Evolutionary conservation across 2,329 filamentous ascomycete genomes (phyloP), one percentile per base, ranked within the genome.

Genomic region (Verticillium nonalfalfae): DNA sequence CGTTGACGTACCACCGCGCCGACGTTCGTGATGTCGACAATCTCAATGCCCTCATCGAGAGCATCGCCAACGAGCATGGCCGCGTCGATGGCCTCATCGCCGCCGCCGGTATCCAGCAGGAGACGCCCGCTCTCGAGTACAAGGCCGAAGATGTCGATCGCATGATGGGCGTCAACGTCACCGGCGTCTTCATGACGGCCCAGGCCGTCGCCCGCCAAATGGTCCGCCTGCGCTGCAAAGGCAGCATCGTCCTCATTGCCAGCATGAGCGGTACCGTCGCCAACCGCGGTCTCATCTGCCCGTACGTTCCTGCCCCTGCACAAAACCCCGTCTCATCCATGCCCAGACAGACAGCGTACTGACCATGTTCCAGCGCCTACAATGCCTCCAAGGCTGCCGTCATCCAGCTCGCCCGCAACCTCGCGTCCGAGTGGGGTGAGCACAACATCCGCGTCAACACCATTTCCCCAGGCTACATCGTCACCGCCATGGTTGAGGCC

Each of bases 371-470:
- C 81, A 90, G 72, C 68, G 88, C 87, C 10, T 93, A 93, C 78
- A 93, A 93, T 69, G 83, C 90, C 31, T 90, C 86, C 59, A 93
- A 93, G 73, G 88, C 89, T 3, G 90, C 84, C 3, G 89, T 93
- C 5, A 75, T 91, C 60, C 89, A 92, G 74, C 82, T 93, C 1
- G 85, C 75, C 0, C 85, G 88, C 62, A 91, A 88, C 71, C 79
- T 93, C 9, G 90, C 89, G 1, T 76, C 83, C 10, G 90, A 93
- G 73, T 92, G 89, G 90, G 90, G 89, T 56, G 73, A 79, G 66
- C 75, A 90, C 71, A 86, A 85, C 40, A 93, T 95, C 69, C n/a
- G 63, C 10, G 63, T 64, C 35, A 64, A 64, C 61, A 61, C 59
- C 38, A 59, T 64, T 15, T 61, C 59, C n/a, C 63, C 63, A 2